A percentile compares a stretch with the other conserved stretches of the same genome.
These are phyloP conservation scores for Polygonum maritimum DNA, from an alignment of 148 eudicot genomes.

Conservation along the genomic window DNA sequence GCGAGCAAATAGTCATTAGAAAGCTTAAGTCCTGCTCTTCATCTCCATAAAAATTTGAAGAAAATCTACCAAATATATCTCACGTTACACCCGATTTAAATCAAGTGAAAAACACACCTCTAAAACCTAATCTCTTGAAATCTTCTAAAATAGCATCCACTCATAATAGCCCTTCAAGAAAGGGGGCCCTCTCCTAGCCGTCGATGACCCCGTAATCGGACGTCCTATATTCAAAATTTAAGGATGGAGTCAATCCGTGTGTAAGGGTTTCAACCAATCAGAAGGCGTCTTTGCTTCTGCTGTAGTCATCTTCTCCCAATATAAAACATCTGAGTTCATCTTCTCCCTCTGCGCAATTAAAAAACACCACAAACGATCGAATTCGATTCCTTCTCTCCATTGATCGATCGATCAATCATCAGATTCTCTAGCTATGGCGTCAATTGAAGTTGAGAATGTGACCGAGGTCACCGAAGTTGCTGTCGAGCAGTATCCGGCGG, in stretches of 20 bases:
- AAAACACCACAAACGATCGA: not conserved
- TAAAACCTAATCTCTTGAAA: constrained; percentile 2
- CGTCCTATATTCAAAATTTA: constrained; percentile 11
- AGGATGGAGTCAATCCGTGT: constrained; percentile 14
- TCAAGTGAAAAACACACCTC: constrained; percentile 20
- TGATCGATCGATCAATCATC: not conserved
- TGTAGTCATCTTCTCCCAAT: not conserved
- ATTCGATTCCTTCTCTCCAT: not conserved
- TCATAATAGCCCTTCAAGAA: not conserved
- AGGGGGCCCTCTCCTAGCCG: constrained; percentile 11
- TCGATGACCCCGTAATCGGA: constrained; percentile 13
- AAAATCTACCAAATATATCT: not conserved
- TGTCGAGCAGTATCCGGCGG: not conserved
- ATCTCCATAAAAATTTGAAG: not conserved
- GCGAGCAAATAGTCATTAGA: constrained; percentile 3
- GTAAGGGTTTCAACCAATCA: constrained; percentile 17
- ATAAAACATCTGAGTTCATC: constrained; percentile 13
- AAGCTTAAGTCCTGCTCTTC: constrained; percentile 13
- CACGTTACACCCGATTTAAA: constrained; percentile 9
- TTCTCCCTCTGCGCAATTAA: not conserved
- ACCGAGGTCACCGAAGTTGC: not conserved
- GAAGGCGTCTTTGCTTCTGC: not conserved
- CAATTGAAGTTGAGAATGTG: not conserved
- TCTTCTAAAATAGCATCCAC: constrained; percentile 3
- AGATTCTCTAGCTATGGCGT: not conserved